Conservation (phyloP, 2,329 filamentous ascomycete genomes). For the Seiridium unicorne region DNA sequence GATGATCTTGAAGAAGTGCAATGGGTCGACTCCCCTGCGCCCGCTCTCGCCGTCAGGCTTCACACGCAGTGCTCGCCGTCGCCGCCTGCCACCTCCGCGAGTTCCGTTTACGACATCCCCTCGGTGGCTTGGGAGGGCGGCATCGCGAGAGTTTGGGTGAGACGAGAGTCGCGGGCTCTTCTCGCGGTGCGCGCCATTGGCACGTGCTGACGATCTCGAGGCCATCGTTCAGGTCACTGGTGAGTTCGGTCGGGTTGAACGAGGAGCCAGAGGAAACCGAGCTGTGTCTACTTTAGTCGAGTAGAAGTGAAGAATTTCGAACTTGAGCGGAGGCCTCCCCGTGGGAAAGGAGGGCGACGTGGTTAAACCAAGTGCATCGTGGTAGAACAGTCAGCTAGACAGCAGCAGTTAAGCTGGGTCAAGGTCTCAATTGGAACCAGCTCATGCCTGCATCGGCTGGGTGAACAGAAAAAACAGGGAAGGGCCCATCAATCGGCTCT, state of each 20-base stretch:
- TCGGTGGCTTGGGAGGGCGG: constrained; percentile 7
- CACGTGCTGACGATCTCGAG: not conserved
- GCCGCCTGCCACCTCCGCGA: constrained; percentile 3
- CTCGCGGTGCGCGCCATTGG: not conserved
- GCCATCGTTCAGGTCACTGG: not conserved
- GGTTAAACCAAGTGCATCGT: not conserved
- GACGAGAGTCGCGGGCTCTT: constrained; percentile 9
- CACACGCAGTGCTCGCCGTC: constrained; percentile 23
- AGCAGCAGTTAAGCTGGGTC: not conserved
- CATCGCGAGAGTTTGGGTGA: constrained; percentile 2
- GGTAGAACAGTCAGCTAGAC: not conserved
- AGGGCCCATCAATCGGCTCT: not conserved
- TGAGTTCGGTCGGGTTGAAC: not conserved
- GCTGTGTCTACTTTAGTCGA: too few species aligned
- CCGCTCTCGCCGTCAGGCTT: constrained; percentile 62
- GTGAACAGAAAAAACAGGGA: not conserved
- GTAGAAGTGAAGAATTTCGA: too few species aligned
- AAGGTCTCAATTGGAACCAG: constrained; percentile 5
- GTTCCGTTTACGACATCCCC: constrained; percentile 8
- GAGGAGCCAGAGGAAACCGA: too few species aligned
- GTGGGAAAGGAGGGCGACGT: not conserved
- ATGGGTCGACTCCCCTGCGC: constrained; percentile 61
- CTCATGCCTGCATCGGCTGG: not conserved
- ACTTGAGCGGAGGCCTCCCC: not conserved
- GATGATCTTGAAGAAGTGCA: constrained; percentile 62